These are phyloP conservation scores for Cordyceps cateniannulata DNA, from an alignment of 2,329 filamentous ascomycete genomes.

Conservation along the genomic window DNA sequence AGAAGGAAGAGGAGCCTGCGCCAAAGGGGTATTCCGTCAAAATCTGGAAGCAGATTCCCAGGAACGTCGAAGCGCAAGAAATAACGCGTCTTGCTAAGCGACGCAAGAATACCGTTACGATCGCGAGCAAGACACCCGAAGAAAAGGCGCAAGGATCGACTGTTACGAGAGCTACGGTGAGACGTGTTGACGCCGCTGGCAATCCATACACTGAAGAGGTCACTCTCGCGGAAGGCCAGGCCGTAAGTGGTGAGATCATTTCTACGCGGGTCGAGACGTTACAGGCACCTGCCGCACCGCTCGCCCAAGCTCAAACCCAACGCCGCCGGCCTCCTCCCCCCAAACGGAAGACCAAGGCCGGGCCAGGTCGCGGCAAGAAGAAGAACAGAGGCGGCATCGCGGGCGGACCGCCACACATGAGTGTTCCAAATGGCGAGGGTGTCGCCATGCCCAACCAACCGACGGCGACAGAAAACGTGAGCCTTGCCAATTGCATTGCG, in stretches of 20 bases:
- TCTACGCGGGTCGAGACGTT: slow-evolving; percentile 45
- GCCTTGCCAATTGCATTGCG: background rate
- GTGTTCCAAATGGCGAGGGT: slow-evolving; percentile 27
- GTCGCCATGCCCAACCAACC: slow-evolving; percentile 5
- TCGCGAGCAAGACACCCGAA: slow-evolving; percentile 46
- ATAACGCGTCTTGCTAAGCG: slow-evolving; percentile 55
- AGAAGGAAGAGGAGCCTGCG: slow-evolving; percentile 56
- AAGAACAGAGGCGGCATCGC: slow-evolving; percentile 55
- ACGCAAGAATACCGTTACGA: slow-evolving; percentile 53
- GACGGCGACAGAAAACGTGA: slow-evolving; percentile 26
- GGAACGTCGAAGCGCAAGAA: slow-evolving; percentile 47
- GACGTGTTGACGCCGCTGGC: slow-evolving; percentile 69
- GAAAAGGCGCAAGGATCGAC: slow-evolving; percentile 43
- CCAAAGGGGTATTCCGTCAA: slow-evolving; percentile 48
- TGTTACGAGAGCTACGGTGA: slow-evolving; percentile 72
- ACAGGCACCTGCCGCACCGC: slow-evolving; percentile 44
- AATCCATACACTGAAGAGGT: slow-evolving; percentile 81
- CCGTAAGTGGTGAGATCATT: slow-evolving; percentile 75
- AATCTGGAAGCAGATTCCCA: slow-evolving; percentile 56
- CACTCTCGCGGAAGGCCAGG: slow-evolving; percentile 71
- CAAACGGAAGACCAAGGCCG: slow-evolving; percentile 70
- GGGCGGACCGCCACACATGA: slow-evolving; percentile 6
- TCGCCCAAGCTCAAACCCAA: slow-evolving; percentile 45
- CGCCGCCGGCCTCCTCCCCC: slow-evolving; percentile 65
- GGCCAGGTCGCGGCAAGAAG: slow-evolving; percentile 71